phyloP scores from a whole-genome alignment of 352 stramenopile genomes.

The Phytopythium ostracodes region DNA sequence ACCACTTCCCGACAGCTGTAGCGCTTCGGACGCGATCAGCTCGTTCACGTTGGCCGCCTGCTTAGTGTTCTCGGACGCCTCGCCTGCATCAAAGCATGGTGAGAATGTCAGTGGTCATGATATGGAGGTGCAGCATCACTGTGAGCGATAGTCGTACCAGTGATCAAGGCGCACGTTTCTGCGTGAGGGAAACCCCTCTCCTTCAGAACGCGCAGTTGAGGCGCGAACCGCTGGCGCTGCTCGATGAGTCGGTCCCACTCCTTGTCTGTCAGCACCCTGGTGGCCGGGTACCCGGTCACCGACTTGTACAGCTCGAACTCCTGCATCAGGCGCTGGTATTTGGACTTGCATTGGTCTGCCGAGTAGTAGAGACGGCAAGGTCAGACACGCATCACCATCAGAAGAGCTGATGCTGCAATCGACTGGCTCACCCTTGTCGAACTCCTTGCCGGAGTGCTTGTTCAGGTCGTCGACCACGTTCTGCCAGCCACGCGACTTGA shows the following conservation, averaged over 20 bases:
- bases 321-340: slow-evolving; percentile 30
- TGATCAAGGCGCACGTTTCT: slow-evolving; percentile 27
- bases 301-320: slow-evolving; percentile 24
- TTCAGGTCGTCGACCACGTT: slow-evolving; percentile 23
- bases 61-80: slow-evolving; percentile 10
- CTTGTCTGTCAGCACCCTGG: slow-evolving; percentile 13
- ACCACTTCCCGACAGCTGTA: background rate
- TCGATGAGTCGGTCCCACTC: slow-evolving; percentile 28
- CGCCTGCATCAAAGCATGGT: slow-evolving; percentile 7
- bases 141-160: slow-evolving; percentile 11
- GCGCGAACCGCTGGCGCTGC: slow-evolving; percentile 19
- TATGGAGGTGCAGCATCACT: background rate
- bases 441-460: slow-evolving; percentile 15
- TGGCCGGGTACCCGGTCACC: slow-evolving; percentile 17
- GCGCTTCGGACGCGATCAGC: slow-evolving; percentile 11
- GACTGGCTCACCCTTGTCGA: slow-evolving; percentile 19
- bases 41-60: slow-evolving; percentile 15
- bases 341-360: slow-evolving; percentile 29
- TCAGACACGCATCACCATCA: no score
- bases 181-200: slow-evolving; percentile 23
- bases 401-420: background rate
- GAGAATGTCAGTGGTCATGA: background rate
- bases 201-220: slow-evolving; percentile 20
- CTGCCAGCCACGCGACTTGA: slow-evolving; percentile 21
- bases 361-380: background rate